Evolutionary conservation across 352 stramenopile genomes (phyloP).

Genomic region (Globisporangium ultimum): DNA sequence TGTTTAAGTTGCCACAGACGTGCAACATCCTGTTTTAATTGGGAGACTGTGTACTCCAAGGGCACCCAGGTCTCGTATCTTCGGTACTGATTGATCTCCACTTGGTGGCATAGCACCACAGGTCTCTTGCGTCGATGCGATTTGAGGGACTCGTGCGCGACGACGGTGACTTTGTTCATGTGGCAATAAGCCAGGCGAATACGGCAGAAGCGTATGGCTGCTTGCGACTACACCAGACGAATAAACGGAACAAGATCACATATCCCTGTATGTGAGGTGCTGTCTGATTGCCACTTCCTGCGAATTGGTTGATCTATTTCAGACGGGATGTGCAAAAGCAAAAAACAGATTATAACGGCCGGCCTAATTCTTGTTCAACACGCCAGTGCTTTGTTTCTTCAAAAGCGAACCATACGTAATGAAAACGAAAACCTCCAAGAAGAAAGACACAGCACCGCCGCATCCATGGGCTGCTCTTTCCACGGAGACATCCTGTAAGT

Average conservation of each 20-base stretch:
- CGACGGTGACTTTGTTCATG: conserved; percentile 41
- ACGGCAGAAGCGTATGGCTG: not conserved
- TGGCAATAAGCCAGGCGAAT: not conserved
- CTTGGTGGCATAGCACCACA: not conserved
- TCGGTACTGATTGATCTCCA: not conserved
- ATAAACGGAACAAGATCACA: not conserved
- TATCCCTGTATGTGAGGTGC: too few relatives aligned
- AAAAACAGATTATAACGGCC: too few relatives aligned
- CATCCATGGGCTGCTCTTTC: conserved; percentile 34
- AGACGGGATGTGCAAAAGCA: too few relatives aligned
- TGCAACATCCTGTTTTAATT: conserved; percentile 46
- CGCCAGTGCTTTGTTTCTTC: too few relatives aligned
- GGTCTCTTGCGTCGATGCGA: not conserved
- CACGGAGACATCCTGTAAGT: conserved; percentile 33
- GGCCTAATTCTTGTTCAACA: too few relatives aligned
- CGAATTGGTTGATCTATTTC: too few relatives aligned
- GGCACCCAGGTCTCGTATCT: conserved; percentile 47
- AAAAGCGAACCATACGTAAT: not conserved
- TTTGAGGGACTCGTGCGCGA: conserved; percentile 12
- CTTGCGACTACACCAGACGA: not conserved
- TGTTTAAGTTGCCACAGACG: conserved; percentile 42
- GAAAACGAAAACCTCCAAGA: conserved; percentile 25
- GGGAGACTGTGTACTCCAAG: conserved; percentile 31
- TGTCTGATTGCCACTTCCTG: too few relatives aligned
- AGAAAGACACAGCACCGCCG: conserved; percentile 11